Conservation (phyloP, 1,139 yeast genomes). For the Blastobotrys apis region DNA sequence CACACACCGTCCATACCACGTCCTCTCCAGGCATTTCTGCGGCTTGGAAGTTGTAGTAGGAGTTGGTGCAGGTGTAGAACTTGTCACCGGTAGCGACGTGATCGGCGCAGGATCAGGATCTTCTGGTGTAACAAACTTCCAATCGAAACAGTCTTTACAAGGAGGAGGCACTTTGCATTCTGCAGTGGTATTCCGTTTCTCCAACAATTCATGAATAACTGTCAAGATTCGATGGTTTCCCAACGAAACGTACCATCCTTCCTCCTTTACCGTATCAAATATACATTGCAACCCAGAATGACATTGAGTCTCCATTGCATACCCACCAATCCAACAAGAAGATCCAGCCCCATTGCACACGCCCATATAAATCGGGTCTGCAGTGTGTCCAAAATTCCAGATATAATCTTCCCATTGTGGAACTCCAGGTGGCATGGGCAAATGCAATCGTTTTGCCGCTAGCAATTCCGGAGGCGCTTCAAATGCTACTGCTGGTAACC, state of each 20-base stretch:
- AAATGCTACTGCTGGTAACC: conserved; percentile 82
- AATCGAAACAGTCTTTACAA: conserved; percentile 78
- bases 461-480: conserved; percentile 93
- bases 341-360: conserved; percentile 94
- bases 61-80: conserved; percentile 17
- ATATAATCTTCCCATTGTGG: conserved; percentile 76
- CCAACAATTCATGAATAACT: conserved; percentile 77
- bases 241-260: conserved; percentile 88
- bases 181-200: conserved; percentile 73
- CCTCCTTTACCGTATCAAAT: conserved; percentile 84
- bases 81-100: conserved; percentile 8
- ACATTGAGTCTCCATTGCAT: conserved; percentile 96
- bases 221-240: conserved; percentile 87
- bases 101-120: conserved; percentile 20
- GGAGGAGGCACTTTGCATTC: conserved; percentile 70
- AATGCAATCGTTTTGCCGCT: conserved; percentile 76
- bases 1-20: conserved; percentile 30
- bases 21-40: conserved; percentile 23
- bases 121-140: conserved; percentile 65
- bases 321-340: conserved; percentile 86
- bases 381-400: conserved; percentile 96
- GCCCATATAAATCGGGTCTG: conserved; percentile 96
- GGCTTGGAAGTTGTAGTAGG: conserved; percentile 12
- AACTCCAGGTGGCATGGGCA: conserved; percentile 90
- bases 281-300: conserved; percentile 87